Conservation (phyloP, 768 basidiomycete genomes). For the Rhizopogon roseolus region DNA sequence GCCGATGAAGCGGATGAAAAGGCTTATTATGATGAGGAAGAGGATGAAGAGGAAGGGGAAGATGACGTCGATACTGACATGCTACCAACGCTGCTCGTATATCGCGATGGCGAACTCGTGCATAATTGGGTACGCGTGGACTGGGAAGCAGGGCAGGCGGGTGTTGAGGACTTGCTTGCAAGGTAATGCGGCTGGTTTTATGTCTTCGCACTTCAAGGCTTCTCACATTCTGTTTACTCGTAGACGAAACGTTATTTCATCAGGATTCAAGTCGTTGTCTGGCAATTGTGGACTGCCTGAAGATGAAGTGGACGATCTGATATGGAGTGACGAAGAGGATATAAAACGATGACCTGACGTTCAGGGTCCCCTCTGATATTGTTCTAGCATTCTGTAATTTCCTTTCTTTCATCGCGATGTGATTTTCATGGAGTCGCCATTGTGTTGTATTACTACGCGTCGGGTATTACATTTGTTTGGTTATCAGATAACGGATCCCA, state of each 20-base stretch:
- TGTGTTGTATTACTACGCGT: not conserved
- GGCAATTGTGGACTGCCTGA: constrained; percentile 44
- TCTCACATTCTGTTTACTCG: not conserved
- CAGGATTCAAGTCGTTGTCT: not conserved
- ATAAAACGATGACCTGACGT: constrained; percentile 2
- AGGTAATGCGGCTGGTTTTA: constrained; percentile 33
- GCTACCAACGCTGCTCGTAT: constrained; percentile 75
- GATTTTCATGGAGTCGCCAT: not conserved
- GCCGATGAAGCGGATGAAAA: constrained; percentile 29
- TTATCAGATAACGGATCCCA: no score
- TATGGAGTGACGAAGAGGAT: constrained; percentile 50
- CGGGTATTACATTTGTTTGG: no score
- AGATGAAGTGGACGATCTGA: constrained; percentile 49
- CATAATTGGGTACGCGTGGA: constrained; percentile 87
- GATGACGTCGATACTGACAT: constrained; percentile 73
- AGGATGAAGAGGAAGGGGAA: constrained; percentile 44
- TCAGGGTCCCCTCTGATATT: not conserved
- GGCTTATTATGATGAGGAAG: constrained; percentile 28
- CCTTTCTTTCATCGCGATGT: not conserved
- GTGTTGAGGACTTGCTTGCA: constrained; percentile 62
- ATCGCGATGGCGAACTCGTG: constrained; percentile 78
- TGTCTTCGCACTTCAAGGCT: not conserved
- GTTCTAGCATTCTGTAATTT: no score
- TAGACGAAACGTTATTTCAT: constrained; percentile 23
- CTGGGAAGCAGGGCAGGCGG: constrained; percentile 73